Evolutionary conservation across 2,329 filamentous ascomycete genomes (phyloP).

Genomic region (Sclerotiophoma versabilis): DNA sequence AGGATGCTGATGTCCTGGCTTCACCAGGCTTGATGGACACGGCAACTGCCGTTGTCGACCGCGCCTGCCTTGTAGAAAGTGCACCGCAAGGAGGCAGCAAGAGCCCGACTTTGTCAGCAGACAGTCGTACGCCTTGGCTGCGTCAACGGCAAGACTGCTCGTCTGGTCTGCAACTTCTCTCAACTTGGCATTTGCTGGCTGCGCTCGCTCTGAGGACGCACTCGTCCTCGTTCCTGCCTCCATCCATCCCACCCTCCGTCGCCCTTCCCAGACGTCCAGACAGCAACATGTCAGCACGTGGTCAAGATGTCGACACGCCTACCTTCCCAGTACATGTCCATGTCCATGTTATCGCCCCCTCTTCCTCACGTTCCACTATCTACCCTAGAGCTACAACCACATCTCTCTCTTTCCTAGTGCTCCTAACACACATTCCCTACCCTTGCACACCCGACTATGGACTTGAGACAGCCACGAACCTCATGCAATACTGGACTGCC

Average conservation of each 20-base stretch:
- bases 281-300: conserved; percentile 8
- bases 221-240: not conserved
- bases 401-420: conserved; percentile 15
- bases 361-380: not conserved
- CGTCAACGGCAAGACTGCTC: no score
- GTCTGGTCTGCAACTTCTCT: no score
- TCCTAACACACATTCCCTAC: conserved; percentile 16
- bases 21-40: no score
- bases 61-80: no score
- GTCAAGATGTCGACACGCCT: conserved; percentile 6
- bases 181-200: no score
- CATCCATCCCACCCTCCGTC: not conserved
- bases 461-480: conserved; percentile 18
- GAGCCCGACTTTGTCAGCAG: no score
- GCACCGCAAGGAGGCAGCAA: no score
- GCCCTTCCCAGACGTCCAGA: not conserved
- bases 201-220: no score
- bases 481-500: conserved; percentile 17
- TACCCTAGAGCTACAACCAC: conserved; percentile 12
- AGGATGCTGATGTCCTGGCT: no score
- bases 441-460: conserved; percentile 23
- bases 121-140: no score
- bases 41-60: no score
- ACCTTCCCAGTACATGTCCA: not conserved
- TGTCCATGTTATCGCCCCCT: not conserved